phyloP scores from a whole-genome alignment of 768 basidiomycete species.

The Russula abietina region DNA sequence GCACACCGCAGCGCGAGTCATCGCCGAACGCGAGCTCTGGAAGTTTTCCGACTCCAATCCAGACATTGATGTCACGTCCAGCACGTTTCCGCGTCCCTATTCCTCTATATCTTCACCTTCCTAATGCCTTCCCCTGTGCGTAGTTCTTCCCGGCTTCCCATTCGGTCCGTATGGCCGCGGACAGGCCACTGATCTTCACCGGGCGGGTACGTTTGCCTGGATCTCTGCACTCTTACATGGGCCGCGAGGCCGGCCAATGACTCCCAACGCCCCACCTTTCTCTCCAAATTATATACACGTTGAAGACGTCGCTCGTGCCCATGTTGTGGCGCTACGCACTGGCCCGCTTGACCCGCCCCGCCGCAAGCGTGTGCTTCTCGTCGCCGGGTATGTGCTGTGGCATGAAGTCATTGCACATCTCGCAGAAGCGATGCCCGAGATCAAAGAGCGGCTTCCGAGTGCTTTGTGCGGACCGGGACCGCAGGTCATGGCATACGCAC shows the following conservation, averaged over 20 bases:
- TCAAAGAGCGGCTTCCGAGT: conserved; percentile 15
- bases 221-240: conserved; percentile 15
- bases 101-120: not conserved
- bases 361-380: conserved; percentile 18
- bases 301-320: conserved; percentile 11
- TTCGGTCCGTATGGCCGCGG: conserved; percentile 21
- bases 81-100: not conserved
- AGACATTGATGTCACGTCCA: conserved; percentile 15
- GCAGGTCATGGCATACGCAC: conserved; percentile 4
- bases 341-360: conserved; percentile 3
- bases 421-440: conserved; percentile 5
- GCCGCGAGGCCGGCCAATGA: conserved; percentile 8
- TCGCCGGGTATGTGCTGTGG: conserved; percentile 17
- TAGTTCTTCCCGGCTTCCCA: conserved; percentile 15
- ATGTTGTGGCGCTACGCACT: conserved; percentile 14
- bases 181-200: conserved; percentile 6
- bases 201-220: conserved; percentile 18
- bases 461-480: not conserved
- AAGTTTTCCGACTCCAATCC: conserved; percentile 16
- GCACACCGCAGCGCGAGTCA: conserved; percentile 10
- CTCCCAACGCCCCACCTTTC: conserved; percentile 10
- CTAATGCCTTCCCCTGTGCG: not conserved
- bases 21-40: conserved; percentile 22
- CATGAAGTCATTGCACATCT: conserved; percentile 15
- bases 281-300: conserved; percentile 21